Evolutionary conservation across 2,329 filamentous ascomycete genomes (phyloP), one percentile per base, ranked within the genome.

Genomic region (Geosmithia morbida): DNA sequence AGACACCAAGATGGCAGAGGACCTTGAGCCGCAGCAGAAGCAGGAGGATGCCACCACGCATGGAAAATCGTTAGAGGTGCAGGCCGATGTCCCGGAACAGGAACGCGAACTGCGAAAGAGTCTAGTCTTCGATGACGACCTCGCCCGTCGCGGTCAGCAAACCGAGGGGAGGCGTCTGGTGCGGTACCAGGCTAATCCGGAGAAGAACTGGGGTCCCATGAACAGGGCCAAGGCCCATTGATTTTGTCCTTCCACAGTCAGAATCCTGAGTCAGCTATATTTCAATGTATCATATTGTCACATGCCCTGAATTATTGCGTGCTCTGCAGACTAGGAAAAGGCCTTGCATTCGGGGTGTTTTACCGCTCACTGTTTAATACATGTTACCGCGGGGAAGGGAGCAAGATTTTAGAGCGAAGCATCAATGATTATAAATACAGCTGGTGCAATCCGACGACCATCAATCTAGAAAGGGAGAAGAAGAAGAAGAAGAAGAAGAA

Each of bases 151-250:
- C 13, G 90, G 89, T 1, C 81, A 72, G 54, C 81, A 87, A 50
- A 75, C 70, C 51, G 74, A 77, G 47, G 73, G 69, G 50, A 82
- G 77, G 60, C 83, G 81, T 53, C 71, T 94, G 43, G 80, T 94
- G 47, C 74, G 90, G 52, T 98, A 96, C 63, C 92, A 95, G 67
- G 67, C 82, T 51, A 97, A 97, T 60, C 92, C 92, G 43, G 72
- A 83, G 50, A 82, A 87, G 58, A 92, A 97, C 61, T 98, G 92
- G 92, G 92, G 92, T 0, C 92, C 92, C 1, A 79, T 94, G 78
- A 70, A 18, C 22, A 49, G 43, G 33, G 48, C 48, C 37, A 46
- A 39, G 17, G 19, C 22, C 14, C 40, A 43, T 8, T 49, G 41
- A 48, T 39, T 20, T n/a, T 10, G n/a, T n/a, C n/a, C n/a, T n/a